Conservation (phyloP, 805 yeast species). For the Peterozyma toletana region DNA sequence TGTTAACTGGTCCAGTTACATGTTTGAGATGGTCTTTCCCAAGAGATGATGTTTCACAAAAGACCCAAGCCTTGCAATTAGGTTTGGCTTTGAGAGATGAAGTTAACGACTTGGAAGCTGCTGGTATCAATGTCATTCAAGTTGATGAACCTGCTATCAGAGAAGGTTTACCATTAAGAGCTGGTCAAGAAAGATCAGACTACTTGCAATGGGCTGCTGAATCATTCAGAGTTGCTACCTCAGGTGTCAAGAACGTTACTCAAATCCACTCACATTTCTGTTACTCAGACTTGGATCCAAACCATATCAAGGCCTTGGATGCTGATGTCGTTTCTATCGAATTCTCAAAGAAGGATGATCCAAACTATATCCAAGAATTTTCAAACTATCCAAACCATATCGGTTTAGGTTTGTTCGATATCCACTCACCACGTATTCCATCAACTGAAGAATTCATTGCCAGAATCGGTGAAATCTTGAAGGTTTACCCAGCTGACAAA, state of each 20-base stretch:
- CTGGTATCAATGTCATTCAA: conserved; percentile 96
- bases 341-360: conserved; percentile 99
- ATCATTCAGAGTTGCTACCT: conserved; percentile 98
- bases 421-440: conserved; percentile 99
- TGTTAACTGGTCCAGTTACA: conserved; percentile 99
- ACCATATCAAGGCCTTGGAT: conserved; percentile 98
- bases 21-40: conserved; percentile 99
- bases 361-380: conserved; percentile 96
- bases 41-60: conserved; percentile 93
- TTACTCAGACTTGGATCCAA: conserved; percentile 99
- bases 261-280: conserved; percentile 99
- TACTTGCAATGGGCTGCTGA: conserved; percentile 99
- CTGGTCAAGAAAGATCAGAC: conserved; percentile 92
- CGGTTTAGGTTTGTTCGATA: conserved; percentile 98
- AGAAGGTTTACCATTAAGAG: conserved; percentile 99
- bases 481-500: conserved; percentile 95
- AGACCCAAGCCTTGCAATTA: conserved; percentile 92
- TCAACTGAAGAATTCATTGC: conserved; percentile 93
- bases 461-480: conserved; percentile 90
- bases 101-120: conserved; percentile 96
- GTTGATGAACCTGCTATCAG: conserved; percentile 99
- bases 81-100: conserved; percentile 98
- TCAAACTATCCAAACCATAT: conserved; percentile 98
- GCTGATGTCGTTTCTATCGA: conserved; percentile 99
- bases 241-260: conserved; percentile 91